Evolutionary conservation across 176 grass and related monocot genomes (phyloP).

Genomic region (Raddia guianensis): DNA sequence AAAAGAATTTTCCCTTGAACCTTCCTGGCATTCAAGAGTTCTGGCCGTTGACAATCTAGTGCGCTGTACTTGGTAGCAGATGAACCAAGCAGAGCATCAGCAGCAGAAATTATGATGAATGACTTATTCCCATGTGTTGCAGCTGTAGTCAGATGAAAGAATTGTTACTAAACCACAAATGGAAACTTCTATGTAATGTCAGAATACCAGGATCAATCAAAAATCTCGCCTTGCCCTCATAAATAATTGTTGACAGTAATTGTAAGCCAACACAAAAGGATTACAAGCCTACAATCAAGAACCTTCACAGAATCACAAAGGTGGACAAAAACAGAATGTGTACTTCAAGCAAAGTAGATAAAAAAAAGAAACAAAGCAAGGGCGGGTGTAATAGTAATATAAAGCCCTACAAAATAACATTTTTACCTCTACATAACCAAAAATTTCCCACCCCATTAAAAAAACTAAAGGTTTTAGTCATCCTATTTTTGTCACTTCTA

Average conservation of each 20-base stretch:
- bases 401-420: conserved; percentile 2
- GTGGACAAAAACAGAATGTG: background rate
- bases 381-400: background rate
- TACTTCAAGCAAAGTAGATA: conserved; percentile 18
- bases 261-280: background rate
- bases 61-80: conserved; percentile 86
- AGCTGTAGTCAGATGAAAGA: conserved; percentile 55
- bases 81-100: conserved; percentile 79
- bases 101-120: conserved; percentile 75
- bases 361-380: background rate
- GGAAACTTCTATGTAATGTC: conserved; percentile 9
- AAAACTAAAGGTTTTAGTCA: too few species aligned
- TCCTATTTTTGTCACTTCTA: background rate
- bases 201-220: conserved; percentile 33
- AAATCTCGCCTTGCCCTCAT: background rate
- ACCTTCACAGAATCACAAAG: background rate
- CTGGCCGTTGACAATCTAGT: conserved; percentile 87
- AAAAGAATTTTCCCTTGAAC: conserved; percentile 91
- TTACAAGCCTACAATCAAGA: background rate
- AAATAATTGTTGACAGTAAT: conserved; percentile 8
- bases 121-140: conserved; percentile 88
- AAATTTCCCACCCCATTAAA: too few species aligned
- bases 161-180: conserved; percentile 18
- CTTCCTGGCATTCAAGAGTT: conserved; percentile 87
- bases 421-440: background rate